Evolutionary conservation across 1,139 yeast genomes (phyloP).

Genomic region (Lodderomyces theae): DNA sequence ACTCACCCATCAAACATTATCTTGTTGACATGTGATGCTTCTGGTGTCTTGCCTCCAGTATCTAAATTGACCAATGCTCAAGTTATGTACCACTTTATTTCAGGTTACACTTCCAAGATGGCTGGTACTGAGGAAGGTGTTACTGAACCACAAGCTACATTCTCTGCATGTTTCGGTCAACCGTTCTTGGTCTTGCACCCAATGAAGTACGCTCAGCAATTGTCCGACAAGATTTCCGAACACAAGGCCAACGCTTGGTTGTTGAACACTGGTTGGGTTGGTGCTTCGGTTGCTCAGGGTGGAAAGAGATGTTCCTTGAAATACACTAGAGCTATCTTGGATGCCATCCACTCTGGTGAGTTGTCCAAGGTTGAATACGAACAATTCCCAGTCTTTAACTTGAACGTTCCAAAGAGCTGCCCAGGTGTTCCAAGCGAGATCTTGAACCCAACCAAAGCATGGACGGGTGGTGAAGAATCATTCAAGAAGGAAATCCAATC

Average conservation of each 20-base stretch:
- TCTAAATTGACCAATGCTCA: conserved; percentile 91
- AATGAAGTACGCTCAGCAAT: conserved; percentile 96
- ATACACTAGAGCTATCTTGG: conserved; percentile 95
- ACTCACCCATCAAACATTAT: conserved; percentile 90
- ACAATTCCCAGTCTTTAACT: conserved; percentile 80
- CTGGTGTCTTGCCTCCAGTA: conserved; percentile 97
- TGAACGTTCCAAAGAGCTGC: conserved; percentile 79
- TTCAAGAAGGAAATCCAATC: conserved; percentile 68
- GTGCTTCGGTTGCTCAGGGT: conserved; percentile 87
- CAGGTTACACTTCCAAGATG: conserved; percentile 99
- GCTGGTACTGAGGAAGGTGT: conserved; percentile 99
- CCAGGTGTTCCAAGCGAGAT: conserved; percentile 82
- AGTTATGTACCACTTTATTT: conserved; percentile 98
- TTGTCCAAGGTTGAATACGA: conserved; percentile 79
- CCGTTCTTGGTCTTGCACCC: conserved; percentile 98
- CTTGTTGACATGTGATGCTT: conserved; percentile 94
- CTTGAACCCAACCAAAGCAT: conserved; percentile 82
- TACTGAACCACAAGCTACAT: conserved; percentile 97
- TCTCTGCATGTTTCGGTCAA: conserved; percentile 98
- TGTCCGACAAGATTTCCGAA: conserved; percentile 86
- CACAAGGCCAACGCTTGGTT: conserved; percentile 95
- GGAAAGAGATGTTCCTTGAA: conserved; percentile 98
- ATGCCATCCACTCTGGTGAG: conserved; percentile 91
- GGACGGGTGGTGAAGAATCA: conserved; percentile 71
- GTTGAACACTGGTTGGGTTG: conserved; percentile 98